Evolutionary conservation across 1,284 basidiomycete species (phyloP).

Genomic region (Melampsora larici-populina): DNA sequence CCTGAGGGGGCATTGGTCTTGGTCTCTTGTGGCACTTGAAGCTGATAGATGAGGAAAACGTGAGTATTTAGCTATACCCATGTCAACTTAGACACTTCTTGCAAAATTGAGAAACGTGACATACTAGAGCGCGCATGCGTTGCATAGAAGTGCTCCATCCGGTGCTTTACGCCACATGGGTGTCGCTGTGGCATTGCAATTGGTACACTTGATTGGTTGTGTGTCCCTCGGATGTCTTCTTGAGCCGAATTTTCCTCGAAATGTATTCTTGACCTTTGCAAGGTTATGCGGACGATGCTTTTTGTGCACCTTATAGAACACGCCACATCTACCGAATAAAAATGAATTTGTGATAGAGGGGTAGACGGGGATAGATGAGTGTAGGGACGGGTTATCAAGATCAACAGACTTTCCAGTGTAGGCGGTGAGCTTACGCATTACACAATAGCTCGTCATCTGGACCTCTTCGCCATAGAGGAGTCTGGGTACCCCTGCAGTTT

Average conservation of each 20-base stretch:
- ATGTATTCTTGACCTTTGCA: constrained; percentile 1
- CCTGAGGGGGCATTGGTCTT: constrained; percentile 8
- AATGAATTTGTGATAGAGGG: background rate
- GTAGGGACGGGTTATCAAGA: background rate
- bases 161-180: constrained; percentile 42
- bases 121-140: constrained; percentile 40
- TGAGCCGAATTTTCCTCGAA: constrained; percentile 11
- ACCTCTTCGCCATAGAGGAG: constrained; percentile 36
- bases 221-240: background rate
- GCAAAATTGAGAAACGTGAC: background rate
- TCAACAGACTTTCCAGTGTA: background rate
- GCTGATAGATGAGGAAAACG: background rate
- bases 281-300: constrained; percentile 24
- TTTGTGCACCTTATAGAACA: constrained; percentile 42
- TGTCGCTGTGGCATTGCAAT: constrained; percentile 34
- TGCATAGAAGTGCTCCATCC: constrained; percentile 33
- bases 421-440: constrained; percentile 32
- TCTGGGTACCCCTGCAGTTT: constrained; percentile 36
- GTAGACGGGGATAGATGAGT: background rate
- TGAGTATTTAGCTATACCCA: background rate
- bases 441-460: constrained; percentile 40
- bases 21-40: constrained; percentile 37
- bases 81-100: background rate
- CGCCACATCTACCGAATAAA: constrained; percentile 12
- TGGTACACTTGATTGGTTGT: constrained; percentile 23